Percentiles rank a stretch among this genome's conserved stretches.
These are phyloP conservation scores for Leishmania major DNA, from an alignment of 208 protist species.

Conservation along the genomic window DNA sequence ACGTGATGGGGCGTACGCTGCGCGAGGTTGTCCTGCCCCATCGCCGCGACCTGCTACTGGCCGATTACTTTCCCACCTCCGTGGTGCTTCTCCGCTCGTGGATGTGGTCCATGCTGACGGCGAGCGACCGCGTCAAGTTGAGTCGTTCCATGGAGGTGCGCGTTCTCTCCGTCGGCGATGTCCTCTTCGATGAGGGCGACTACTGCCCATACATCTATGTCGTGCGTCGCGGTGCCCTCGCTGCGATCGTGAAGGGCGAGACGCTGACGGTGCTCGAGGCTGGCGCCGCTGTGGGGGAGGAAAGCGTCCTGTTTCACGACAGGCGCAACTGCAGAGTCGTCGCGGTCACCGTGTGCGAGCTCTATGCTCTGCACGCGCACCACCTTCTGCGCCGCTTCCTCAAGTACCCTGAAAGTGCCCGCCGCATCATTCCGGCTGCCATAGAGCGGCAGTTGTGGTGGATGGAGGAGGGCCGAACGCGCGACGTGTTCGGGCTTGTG, in stretches of 20 bases:
- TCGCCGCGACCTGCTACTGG: slow-evolving; percentile 60
- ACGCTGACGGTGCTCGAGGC: slow-evolving; percentile 63
- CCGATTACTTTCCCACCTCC: slow-evolving; percentile 73
- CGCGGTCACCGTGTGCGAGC: slow-evolving; percentile 70
- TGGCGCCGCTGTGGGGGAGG: slow-evolving; percentile 78
- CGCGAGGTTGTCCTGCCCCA: slow-evolving; percentile 56
- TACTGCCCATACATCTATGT: slow-evolving; percentile 80
- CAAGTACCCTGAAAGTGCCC: slow-evolving; percentile 61
- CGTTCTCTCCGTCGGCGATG: slow-evolving; percentile 76
- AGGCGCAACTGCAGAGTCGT: slow-evolving; percentile 75
- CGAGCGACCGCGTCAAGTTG: slow-evolving; percentile 80
- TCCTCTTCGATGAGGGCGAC: slow-evolving; percentile 68
- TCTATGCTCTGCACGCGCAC: slow-evolving; percentile 75
- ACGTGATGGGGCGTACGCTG: slow-evolving; percentile 55
- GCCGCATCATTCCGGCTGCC: slow-evolving; percentile 46
- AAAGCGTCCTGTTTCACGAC: slow-evolving; percentile 80
- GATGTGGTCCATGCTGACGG: slow-evolving; percentile 78
- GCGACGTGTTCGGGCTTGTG: slow-evolving; percentile 70
- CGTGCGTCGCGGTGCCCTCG: slow-evolving; percentile 75
- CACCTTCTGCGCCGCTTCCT: slow-evolving; percentile 52
- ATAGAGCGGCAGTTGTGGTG: slow-evolving; percentile 59
- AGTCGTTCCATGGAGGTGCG: slow-evolving; percentile 68
- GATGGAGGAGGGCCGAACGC: slow-evolving; percentile 70
- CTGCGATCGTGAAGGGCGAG: slow-evolving; percentile 68
- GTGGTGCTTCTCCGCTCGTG: slow-evolving; percentile 83